phyloP scores from a whole-genome alignment of 306 rosid genomes.

The Lathyrus aphaca region DNA sequence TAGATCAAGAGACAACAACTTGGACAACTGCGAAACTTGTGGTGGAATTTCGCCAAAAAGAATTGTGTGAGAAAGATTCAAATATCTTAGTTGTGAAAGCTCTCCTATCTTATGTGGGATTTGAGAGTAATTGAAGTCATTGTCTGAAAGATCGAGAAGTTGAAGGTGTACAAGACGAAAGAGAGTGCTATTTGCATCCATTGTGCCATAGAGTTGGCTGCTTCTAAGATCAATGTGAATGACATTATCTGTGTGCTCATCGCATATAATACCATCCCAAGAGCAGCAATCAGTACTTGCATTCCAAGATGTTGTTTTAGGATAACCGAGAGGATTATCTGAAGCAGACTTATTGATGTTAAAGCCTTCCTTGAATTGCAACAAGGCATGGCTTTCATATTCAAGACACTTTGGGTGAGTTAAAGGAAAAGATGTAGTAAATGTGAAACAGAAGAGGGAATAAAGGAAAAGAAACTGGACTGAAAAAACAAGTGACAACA shows the following conservation, averaged over 20 bases:
- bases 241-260: slow-evolving; percentile 29
- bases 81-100: slow-evolving; percentile 12
- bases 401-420: too few relatives aligned
- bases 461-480: too few relatives aligned
- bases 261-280: slow-evolving; percentile 43
- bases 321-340: slow-evolving; percentile 12
- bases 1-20: slow-evolving; percentile 30
- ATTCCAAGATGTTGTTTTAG: slow-evolving; percentile 39
- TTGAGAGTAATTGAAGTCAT: slow-evolving; percentile 39
- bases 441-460: too few relatives aligned
- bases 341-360: slow-evolving; percentile 11
- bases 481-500: too few relatives aligned
- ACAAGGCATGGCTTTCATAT: slow-evolving; percentile 35
- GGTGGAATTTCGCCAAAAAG: slow-evolving; percentile 30
- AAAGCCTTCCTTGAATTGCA: slow-evolving; percentile 38
- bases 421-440: too few relatives aligned
- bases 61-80: not conserved
- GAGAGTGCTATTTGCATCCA: too few relatives aligned
- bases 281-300: slow-evolving; percentile 33
- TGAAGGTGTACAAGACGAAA: too few relatives aligned
- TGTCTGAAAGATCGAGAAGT: too few relatives aligned
- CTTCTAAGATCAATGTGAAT: slow-evolving; percentile 33
- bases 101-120: slow-evolving; percentile 37
- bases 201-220: slow-evolving; percentile 28
- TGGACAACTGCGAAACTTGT: slow-evolving; percentile 29